Percentiles rank a stretch among this genome's conserved stretches.
Conservation (phyloP, 2,329 filamentous ascomycete species). For the Pezicula rhizophila region DNA sequence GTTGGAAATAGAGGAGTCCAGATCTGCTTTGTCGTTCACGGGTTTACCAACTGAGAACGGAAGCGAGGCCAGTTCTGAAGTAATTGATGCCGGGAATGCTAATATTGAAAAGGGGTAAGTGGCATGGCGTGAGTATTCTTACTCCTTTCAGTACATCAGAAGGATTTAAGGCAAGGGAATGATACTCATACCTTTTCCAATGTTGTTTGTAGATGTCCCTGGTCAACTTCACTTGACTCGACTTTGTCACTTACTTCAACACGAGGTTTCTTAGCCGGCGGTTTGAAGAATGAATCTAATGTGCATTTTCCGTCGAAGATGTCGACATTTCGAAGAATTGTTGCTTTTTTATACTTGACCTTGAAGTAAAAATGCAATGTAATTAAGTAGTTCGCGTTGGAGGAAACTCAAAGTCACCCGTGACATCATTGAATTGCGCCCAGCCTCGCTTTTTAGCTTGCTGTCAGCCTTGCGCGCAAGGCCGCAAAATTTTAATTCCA, state of each 20-base stretch:
- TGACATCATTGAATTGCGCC: neutral
- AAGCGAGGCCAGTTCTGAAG: slow-evolving; percentile 34
- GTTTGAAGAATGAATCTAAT: slow-evolving; percentile 63
- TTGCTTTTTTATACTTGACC: too few relatives aligned
- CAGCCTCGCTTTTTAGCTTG: slow-evolving; percentile 2
- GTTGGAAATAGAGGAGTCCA: slow-evolving; percentile 73
- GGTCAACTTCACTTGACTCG: neutral
- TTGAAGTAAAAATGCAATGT: neutral
- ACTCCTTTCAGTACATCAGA: slow-evolving; percentile 5
- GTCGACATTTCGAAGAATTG: slow-evolving; percentile 13
- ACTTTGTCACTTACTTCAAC: slow-evolving; percentile 13
- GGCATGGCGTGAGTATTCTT: slow-evolving; percentile 31
- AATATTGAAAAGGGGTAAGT: slow-evolving; percentile 47
- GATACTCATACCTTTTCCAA: too few relatives aligned
- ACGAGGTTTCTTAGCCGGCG: slow-evolving; percentile 35
- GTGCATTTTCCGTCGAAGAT: slow-evolving; percentile 51
- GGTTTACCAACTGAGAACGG: slow-evolving; percentile 46
- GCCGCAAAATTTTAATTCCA: slow-evolving; percentile 5
- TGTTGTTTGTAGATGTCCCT: slow-evolving; percentile 3
- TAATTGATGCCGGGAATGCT: slow-evolving; percentile 34
- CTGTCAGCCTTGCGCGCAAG: slow-evolving; percentile 11
- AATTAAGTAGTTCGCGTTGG: neutral
- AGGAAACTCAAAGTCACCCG: neutral
- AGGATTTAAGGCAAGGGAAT: neutral
- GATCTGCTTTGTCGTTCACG: slow-evolving; percentile 62